These are phyloP conservation scores for Hylodesmum podocarpum DNA, from an alignment of 306 rosid genomes.

Conservation along the genomic window DNA sequence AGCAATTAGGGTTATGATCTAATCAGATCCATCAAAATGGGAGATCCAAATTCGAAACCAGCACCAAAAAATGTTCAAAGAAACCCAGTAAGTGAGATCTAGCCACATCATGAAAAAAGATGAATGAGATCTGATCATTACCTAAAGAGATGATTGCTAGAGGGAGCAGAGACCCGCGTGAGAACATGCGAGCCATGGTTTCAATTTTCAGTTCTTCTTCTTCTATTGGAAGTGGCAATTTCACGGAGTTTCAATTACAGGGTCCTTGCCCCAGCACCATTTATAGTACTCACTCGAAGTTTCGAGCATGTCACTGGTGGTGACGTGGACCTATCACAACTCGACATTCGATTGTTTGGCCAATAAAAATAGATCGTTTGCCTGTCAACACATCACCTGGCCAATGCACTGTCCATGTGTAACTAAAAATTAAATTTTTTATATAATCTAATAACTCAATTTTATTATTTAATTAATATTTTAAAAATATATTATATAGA, in stretches of 20 bases:
- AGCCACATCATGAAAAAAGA: not conserved
- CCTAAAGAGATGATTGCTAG: constrained; percentile 64
- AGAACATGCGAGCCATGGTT: constrained; percentile 75
- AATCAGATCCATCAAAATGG: constrained; percentile 8
- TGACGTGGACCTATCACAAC: constrained; percentile 76
- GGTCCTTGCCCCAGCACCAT: not conserved
- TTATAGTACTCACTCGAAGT: constrained; percentile 34
- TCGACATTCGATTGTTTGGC: constrained; percentile 18
- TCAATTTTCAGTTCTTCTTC: not conserved
- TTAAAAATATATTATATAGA: too few species aligned
- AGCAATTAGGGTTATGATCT: not conserved
- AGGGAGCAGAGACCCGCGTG: constrained; percentile 58
- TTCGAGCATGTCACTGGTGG: constrained; percentile 56
- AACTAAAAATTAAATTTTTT: too few species aligned
- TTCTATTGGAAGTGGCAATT: not conserved
- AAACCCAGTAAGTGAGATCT: constrained; percentile 31
- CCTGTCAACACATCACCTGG: constrained; percentile 40
- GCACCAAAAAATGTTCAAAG: not conserved
- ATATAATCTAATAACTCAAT: too few species aligned
- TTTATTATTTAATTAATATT: too few species aligned
- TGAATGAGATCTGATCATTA: constrained; percentile 43
- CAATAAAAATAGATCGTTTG: constrained; percentile 51
- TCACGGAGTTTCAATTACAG: not conserved
- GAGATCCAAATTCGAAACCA: not conserved
- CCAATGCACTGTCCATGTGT: not conserved